Evolutionary conservation across 2,329 filamentous ascomycete genomes (phyloP).

Genomic region (Paracoccidioides lutzii): DNA sequence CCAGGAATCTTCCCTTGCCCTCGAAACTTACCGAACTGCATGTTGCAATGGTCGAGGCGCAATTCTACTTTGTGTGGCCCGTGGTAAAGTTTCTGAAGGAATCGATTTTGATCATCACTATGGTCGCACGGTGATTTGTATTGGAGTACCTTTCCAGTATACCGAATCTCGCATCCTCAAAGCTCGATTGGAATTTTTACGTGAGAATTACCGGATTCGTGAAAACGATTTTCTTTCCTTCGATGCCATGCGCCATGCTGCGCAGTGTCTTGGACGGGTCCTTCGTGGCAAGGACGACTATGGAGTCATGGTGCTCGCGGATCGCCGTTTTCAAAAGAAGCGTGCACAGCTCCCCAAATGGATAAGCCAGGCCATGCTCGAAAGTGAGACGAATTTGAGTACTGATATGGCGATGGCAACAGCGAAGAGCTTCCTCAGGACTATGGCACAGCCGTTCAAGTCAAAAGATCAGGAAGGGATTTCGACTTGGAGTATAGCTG

Average conservation of each 20-base stretch:
- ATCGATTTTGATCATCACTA: slow-evolving; percentile 99
- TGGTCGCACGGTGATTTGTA: slow-evolving; percentile 86
- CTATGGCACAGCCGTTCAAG: slow-evolving; percentile 84
- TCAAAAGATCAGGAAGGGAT: slow-evolving; percentile 78
- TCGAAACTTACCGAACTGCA: slow-evolving; percentile 93
- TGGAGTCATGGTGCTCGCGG: slow-evolving; percentile 97
- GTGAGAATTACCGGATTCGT: slow-evolving; percentile 90
- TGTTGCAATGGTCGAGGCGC: slow-evolving; percentile 95
- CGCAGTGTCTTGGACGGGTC: slow-evolving; percentile 89
- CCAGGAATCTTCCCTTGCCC: slow-evolving; percentile 86
- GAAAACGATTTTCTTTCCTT: slow-evolving; percentile 98
- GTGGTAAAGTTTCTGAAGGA: slow-evolving; percentile 93
- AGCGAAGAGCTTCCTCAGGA: slow-evolving; percentile 76
- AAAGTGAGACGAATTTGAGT: slow-evolving; percentile 77
- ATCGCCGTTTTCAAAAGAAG: slow-evolving; percentile 88
- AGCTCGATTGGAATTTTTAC: slow-evolving; percentile 85
- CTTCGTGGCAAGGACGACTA: slow-evolving; percentile 96
- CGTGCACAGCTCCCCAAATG: slow-evolving; percentile 83
- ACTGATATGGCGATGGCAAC: slow-evolving; percentile 89
- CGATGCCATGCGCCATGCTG: slow-evolving; percentile 97
- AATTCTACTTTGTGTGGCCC: slow-evolving; percentile 83
- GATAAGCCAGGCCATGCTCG: slow-evolving; percentile 80
- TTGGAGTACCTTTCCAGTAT: slow-evolving; percentile 96
- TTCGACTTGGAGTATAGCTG: slow-evolving; percentile 75
- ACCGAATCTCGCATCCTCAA: slow-evolving; percentile 96